Conservation (phyloP, 805 yeast species). For the Teunomyces kruisii region DNA sequence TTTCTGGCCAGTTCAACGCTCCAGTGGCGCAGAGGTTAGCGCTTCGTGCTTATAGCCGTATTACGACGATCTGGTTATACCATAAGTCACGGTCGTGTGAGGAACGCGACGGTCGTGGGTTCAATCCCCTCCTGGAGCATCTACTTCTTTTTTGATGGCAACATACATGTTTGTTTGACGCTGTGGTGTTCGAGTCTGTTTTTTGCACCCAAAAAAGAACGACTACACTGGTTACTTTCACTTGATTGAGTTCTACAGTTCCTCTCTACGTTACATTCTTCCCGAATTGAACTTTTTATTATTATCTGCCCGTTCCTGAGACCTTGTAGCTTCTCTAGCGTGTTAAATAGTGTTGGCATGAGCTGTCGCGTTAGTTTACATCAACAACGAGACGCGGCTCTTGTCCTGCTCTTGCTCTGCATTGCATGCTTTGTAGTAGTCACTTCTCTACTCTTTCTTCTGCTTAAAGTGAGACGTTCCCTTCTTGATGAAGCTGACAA, state of each 20-base stretch:
- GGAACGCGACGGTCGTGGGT: conserved; percentile 59
- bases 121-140: conserved; percentile 55
- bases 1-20: too few species aligned
- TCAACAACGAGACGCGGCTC: not conserved
- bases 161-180: not conserved
- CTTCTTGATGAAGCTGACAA: conserved; percentile 61
- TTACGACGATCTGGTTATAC: conserved; percentile 43
- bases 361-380: not conserved
- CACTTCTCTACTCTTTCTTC: conserved; percentile 1
- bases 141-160: conserved; percentile 29
- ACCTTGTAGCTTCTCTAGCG: too few species aligned
- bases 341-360: too few species aligned
- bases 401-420: too few species aligned
- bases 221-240: too few species aligned
- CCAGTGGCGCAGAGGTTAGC: conserved; percentile 57
- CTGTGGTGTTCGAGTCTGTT: too few species aligned
- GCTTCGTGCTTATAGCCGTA: conserved; percentile 54
- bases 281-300: too few species aligned
- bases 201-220: too few species aligned
- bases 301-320: too few species aligned
- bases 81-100: conserved; percentile 54
- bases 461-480: conserved; percentile 16
- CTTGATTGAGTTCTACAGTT: too few species aligned
- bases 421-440: too few species aligned
- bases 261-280: too few species aligned